phyloP scores from a whole-genome alignment of 1,284 basidiomycete genomes.

The Pterulicium gracile region DNA sequence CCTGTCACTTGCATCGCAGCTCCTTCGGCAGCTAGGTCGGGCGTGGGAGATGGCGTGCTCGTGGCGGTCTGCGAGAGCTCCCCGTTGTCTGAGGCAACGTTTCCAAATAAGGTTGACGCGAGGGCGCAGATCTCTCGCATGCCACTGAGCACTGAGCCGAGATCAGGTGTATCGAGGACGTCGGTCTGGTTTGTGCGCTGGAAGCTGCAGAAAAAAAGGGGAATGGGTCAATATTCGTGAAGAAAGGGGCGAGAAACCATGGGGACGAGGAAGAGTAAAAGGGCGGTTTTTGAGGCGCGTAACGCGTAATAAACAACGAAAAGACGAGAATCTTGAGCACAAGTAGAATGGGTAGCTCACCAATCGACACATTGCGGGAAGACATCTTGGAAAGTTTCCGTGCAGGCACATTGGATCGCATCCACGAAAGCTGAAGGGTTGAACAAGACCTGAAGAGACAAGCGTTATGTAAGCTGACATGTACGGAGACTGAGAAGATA shows the following conservation, averaged over 20 bases:
- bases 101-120: conserved; percentile 39
- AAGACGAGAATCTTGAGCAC: too few relatives aligned
- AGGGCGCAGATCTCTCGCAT: conserved; percentile 43
- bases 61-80: conserved; percentile 25
- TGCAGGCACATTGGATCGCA: conserved; percentile 58
- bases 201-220: conserved; percentile 44
- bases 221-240: too few relatives aligned
- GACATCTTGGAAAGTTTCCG: conserved; percentile 51
- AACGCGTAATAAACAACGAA: too few relatives aligned
- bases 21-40: conserved; percentile 6
- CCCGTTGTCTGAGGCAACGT: conserved; percentile 35
- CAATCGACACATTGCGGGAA: conserved; percentile 68
- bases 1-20: neutral
- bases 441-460: conserved; percentile 37
- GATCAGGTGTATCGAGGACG: conserved; percentile 30
- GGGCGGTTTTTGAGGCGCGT: conserved; percentile 6
- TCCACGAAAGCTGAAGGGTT: conserved; percentile 53
- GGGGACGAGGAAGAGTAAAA: conserved; percentile 1
- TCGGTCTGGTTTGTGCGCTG: conserved; percentile 45
- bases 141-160: conserved; percentile 35
- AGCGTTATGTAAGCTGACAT: neutral
- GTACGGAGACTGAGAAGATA: neutral
- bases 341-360: too few relatives aligned
- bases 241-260: neutral
- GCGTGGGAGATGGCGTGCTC: conserved; percentile 6